phyloP scores from a whole-genome alignment of 495 filamentous ascomycete genomes.

The Peziza echinospora region DNA sequence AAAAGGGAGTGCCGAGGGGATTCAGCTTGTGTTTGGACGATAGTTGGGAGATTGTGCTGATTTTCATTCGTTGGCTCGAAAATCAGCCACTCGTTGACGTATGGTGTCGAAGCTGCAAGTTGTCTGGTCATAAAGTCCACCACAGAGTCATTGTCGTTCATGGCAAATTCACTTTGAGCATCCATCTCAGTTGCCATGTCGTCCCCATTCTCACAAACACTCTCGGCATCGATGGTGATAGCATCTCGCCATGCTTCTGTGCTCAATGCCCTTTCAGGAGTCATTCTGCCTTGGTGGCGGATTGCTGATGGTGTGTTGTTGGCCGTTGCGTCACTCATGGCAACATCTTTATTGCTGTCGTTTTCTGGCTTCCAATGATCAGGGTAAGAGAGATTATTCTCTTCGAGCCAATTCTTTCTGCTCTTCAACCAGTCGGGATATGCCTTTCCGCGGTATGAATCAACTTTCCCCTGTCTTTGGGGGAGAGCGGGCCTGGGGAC shows the following conservation, averaged over 20 bases:
- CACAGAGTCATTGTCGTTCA: background rate
- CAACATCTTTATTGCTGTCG: background rate
- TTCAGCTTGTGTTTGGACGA: no score
- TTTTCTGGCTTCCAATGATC: background rate
- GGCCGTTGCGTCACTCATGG: no score
- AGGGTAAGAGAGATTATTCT: background rate
- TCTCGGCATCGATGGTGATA: no score
- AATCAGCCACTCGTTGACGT: no score
- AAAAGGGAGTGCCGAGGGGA: background rate
- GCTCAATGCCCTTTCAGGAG: no score
- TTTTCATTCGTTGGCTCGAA: no score
- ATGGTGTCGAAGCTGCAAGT: no score
- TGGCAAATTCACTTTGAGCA: background rate
- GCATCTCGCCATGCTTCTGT: no score
- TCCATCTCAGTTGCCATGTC: background rate
- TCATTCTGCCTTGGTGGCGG: no score
- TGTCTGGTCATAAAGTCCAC: background rate
- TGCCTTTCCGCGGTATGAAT: background rate
- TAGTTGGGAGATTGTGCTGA: no score
- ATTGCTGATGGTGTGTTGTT: no score
- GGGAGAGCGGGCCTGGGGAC: background rate
- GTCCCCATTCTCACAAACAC: no score
- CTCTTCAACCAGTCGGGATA: background rate
- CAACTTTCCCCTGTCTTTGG: background rate
- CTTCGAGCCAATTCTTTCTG: background rate